Evolutionary conservation across 2,329 filamentous ascomycete genomes (phyloP).

Genomic region (Ophiocordyceps camponoti-floridani): DNA sequence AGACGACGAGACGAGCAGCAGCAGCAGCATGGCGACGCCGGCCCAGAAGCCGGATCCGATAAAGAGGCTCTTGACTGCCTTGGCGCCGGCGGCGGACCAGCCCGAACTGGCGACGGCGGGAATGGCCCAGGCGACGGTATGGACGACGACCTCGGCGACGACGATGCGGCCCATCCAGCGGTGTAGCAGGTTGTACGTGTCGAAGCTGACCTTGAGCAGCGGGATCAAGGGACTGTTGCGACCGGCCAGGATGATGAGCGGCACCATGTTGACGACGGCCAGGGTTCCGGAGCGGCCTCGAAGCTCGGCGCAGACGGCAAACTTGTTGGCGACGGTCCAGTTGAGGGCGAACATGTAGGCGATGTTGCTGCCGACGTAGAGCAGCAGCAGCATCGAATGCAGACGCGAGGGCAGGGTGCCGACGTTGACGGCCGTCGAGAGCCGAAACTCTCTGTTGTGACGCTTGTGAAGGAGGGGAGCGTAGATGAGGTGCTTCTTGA

Average conservation of each 20-base stretch:
- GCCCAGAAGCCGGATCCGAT: slow-evolving; percentile 47
- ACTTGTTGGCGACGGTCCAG: slow-evolving; percentile 38
- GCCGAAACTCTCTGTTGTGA: slow-evolving; percentile 47
- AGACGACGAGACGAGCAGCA: slow-evolving; percentile 56
- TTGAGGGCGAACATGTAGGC: slow-evolving; percentile 44
- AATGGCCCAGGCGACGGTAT: slow-evolving; percentile 56
- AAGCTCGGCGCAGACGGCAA: slow-evolving; percentile 58
- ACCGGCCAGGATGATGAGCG: slow-evolving; percentile 71
- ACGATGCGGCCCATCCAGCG: slow-evolving; percentile 65
- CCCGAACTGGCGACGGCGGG: slow-evolving; percentile 51
- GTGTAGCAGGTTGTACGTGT: slow-evolving; percentile 69
- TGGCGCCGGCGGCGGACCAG: slow-evolving; percentile 35
- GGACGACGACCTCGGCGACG: slow-evolving; percentile 47
- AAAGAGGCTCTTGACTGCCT: slow-evolving; percentile 41
- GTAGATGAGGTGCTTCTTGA: slow-evolving; percentile 43
- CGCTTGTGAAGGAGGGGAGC: slow-evolving; percentile 46
- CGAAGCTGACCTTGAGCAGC: slow-evolving; percentile 74
- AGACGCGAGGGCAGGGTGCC: slow-evolving; percentile 48
- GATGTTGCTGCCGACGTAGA: slow-evolving; percentile 42
- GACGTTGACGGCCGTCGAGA: slow-evolving; percentile 40
- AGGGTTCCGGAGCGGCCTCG: slow-evolving; percentile 74
- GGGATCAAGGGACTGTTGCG: slow-evolving; percentile 86
- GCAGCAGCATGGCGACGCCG: slow-evolving; percentile 39
- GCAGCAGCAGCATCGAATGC: slow-evolving; percentile 36
- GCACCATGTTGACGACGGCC: slow-evolving; percentile 78